These are phyloP conservation scores for Apiospora phragmitis DNA, from an alignment of 2,329 filamentous ascomycete genomes.

Conservation along the genomic window DNA sequence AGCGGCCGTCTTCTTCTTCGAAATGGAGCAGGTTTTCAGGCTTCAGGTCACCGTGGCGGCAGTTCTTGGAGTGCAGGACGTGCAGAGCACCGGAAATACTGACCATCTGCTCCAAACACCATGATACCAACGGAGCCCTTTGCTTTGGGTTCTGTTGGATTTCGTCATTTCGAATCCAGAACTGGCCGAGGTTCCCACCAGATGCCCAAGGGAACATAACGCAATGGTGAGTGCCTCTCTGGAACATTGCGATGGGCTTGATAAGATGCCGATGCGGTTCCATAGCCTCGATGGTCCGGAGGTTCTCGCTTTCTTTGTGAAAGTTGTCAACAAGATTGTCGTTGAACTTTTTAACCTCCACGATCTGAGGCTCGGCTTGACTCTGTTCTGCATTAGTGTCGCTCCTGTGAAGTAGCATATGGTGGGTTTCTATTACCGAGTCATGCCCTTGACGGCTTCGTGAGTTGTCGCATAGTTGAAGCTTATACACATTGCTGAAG, in stretches of 20 bases:
- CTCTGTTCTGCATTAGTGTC: background rate
- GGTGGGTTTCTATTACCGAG: background rate
- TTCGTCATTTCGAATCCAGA: background rate
- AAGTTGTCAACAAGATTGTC: background rate
- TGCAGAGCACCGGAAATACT: background rate
- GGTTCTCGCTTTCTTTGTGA: background rate
- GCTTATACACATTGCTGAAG: background rate
- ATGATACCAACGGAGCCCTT: background rate
- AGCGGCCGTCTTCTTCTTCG: background rate
- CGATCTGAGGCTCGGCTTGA: background rate
- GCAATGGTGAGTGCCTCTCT: constrained; percentile 6
- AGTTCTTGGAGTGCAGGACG: accelerated
- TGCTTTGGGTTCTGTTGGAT: background rate
- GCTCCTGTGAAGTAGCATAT: background rate
- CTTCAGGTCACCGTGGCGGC: constrained; percentile 21
- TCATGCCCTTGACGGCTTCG: background rate
- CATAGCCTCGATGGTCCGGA: background rate
- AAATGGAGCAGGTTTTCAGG: constrained; percentile 19
- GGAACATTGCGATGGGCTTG: constrained; percentile 14
- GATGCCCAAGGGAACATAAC: constrained; percentile 20
- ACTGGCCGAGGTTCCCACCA: constrained; percentile 19
- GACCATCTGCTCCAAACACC: background rate
- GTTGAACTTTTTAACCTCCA: background rate
- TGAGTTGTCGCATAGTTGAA: background rate
- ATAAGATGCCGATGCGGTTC: constrained; percentile 14